phyloP scores from a whole-genome alignment of 805 yeast species.

The Middelhovenomyces tepae region DNA sequence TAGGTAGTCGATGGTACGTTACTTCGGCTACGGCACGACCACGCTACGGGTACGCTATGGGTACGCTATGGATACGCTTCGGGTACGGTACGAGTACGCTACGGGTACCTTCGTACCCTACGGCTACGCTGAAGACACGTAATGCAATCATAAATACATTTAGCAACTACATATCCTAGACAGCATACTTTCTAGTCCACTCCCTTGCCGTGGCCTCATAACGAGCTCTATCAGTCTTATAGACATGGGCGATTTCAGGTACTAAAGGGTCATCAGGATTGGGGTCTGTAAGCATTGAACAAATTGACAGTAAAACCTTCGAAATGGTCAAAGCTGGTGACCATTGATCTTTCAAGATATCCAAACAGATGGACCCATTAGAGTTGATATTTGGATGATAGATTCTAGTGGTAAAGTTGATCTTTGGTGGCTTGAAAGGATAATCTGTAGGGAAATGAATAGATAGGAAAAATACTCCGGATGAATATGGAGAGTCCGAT shows the following conservation, averaged over 20 bases:
- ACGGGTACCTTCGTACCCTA: neutral
- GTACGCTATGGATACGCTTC: neutral
- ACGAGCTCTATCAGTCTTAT: slow-evolving; percentile 86
- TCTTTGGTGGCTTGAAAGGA: slow-evolving; percentile 97
- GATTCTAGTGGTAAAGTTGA: slow-evolving; percentile 85
- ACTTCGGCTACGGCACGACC: no score
- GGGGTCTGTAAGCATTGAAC: slow-evolving; percentile 94
- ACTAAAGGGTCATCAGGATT: slow-evolving; percentile 99
- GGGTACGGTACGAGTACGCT: neutral
- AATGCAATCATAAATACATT: neutral
- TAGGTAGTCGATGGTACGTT: no score
- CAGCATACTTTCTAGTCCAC: slow-evolving; percentile 98
- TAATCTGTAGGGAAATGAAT: slow-evolving; percentile 98
- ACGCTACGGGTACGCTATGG: no score
- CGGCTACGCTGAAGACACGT: neutral
- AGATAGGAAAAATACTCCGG: slow-evolving; percentile 92
- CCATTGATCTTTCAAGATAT: slow-evolving; percentile 97
- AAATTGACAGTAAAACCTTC: slow-evolving; percentile 87
- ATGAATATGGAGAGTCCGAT: slow-evolving; percentile 77
- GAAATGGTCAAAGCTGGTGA: slow-evolving; percentile 97
- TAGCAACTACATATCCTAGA: slow-evolving; percentile 35
- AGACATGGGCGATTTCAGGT: slow-evolving; percentile 97
- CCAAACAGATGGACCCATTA: slow-evolving; percentile 93
- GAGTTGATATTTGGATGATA: slow-evolving; percentile 97
- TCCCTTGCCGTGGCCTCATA: slow-evolving; percentile 96